phyloP scores from a whole-genome alignment of 1,284 basidiomycete genomes.

The Cutaneotrichosporon sp. region DNA sequence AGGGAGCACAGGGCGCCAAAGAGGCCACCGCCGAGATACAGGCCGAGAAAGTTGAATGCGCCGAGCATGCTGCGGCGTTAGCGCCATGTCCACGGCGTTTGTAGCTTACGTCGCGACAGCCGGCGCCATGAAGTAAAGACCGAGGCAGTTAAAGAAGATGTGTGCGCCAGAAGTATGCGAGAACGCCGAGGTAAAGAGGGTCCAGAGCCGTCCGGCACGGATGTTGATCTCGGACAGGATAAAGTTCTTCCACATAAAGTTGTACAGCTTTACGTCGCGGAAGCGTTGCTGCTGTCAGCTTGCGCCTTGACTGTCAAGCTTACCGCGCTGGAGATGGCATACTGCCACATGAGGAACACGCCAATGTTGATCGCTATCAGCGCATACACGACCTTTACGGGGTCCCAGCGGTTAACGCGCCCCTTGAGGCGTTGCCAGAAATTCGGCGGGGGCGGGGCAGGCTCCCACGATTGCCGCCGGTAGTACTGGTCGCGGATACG shows the following conservation, averaged over 20 bases:
- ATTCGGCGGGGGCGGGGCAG: not conserved
- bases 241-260: slow-evolving; percentile 68
- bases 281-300: slow-evolving; percentile 34
- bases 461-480: not conserved
- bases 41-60: slow-evolving; percentile 61
- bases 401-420: slow-evolving; percentile 4
- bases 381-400: not conserved
- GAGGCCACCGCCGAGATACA: slow-evolving; percentile 71
- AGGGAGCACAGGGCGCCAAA: slow-evolving; percentile 60
- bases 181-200: slow-evolving; percentile 66
- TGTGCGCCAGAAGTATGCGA: slow-evolving; percentile 63
- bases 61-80: slow-evolving; percentile 57
- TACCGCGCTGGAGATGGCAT: slow-evolving; percentile 36
- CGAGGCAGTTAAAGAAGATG: slow-evolving; percentile 70
- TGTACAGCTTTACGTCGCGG: slow-evolving; percentile 53
- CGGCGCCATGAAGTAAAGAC: slow-evolving; percentile 72
- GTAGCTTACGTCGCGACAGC: slow-evolving; percentile 54
- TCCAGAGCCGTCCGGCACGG: slow-evolving; percentile 71
- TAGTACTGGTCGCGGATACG: slow-evolving; percentile 3
- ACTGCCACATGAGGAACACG: slow-evolving; percentile 46
- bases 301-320: too few relatives aligned
- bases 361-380: slow-evolving; percentile 42
- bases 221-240: slow-evolving; percentile 58
- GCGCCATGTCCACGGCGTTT: not conserved
- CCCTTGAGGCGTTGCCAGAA: not conserved